A percentile compares a stretch with the other conserved stretches of the same genome.
Evolutionary conservation across 2,329 filamentous ascomycete species (phyloP).

Genomic region (Arthroderma uncinatum): DNA sequence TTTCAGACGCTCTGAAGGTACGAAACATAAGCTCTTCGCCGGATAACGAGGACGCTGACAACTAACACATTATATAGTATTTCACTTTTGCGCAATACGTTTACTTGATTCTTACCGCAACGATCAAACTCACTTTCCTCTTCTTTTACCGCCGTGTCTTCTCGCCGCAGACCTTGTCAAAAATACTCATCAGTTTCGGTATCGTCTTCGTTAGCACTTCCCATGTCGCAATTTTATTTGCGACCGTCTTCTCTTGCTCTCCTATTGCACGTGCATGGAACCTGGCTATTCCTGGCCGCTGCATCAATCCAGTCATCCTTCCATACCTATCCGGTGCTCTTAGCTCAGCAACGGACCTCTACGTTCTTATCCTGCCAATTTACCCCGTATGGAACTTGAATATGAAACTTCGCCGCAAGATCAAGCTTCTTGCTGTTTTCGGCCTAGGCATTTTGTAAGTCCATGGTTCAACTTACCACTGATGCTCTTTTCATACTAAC

Average conservation of each 20-base stretch:
- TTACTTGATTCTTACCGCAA: not conserved
- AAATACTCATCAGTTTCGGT: not conserved
- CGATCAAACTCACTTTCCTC: constrained; percentile 3
- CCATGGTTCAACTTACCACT: not conserved
- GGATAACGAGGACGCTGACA: not conserved
- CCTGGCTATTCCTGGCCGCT: constrained; percentile 11
- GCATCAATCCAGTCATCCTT: constrained; percentile 12
- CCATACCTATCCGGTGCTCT: constrained; percentile 1
- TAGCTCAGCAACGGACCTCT: not conserved
- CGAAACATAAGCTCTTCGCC: not conserved
- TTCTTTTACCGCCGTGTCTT: constrained; percentile 5
- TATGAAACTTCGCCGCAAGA: not conserved
- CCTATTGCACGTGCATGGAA: constrained; percentile 17
- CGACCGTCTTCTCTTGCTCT: constrained; percentile 14
- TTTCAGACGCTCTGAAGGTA: not conserved
- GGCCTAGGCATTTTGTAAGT: constrained; percentile 4
- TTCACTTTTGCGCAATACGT: constrained; percentile 6
- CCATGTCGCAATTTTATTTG: constrained; percentile 17
- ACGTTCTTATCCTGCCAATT: constrained; percentile 4
- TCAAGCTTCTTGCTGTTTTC: constrained; percentile 1
- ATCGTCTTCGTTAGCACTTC: constrained; percentile 16
- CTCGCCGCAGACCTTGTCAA: constrained; percentile 2
- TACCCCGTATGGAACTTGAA: constrained; percentile 3
- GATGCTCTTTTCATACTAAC: not conserved
- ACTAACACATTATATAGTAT: not conserved